Base-by-base conservation (phyloP, 2,329 filamentous ascomycete species). In the Pseudocercospora macadamiae region DNA sequence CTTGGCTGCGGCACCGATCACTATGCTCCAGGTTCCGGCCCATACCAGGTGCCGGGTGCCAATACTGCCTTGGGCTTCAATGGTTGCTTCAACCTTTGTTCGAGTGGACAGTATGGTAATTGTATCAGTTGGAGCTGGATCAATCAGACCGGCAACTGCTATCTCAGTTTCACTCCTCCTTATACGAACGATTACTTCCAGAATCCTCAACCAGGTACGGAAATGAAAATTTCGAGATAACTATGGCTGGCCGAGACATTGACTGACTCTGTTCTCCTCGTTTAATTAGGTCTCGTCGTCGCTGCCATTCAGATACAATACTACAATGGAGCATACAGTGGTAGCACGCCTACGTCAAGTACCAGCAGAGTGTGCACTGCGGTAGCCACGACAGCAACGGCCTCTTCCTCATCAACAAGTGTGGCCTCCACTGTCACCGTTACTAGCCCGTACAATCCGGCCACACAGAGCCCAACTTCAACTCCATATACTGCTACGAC, bases 401-500 rank as follows among this genome's bases (percentile, higher is more conserved):
- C 44, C 7, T 8, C 34, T 16, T 14, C 36, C 16, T 57, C 39
- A 26, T 51, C 55, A 10, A 57, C 55, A 5, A 39, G 47, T n/a
- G 7, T 28, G 14, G 10, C 45, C 2, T 44, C 39, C 5, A 49
- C 45, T 18, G 30, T 49, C 14, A 57, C 55, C 8, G n/a, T 37
- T 9, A 52, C 51, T 16, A 45, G 34, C 12, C 32, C 34, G 3
- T 57, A 57, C 36, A 23, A 44, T 18, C 48, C 55, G n/a, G 30
- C 48, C 12, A 49, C 47, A 1, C 47, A 21, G 2, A 47, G 36
- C n/a, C 39, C 55, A 16, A 57, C 28, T 9, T 23, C 55, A 3
- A 42, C 49, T 9, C 37, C 39, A 12, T 53, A 57, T 18, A 64
- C 62, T 8, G 19, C 44, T 25, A 60, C 55, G 4, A 62, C 62